Conservation (phyloP, 2,329 filamentous ascomycete genomes). For the Talaromyces rugulosus region DNA sequence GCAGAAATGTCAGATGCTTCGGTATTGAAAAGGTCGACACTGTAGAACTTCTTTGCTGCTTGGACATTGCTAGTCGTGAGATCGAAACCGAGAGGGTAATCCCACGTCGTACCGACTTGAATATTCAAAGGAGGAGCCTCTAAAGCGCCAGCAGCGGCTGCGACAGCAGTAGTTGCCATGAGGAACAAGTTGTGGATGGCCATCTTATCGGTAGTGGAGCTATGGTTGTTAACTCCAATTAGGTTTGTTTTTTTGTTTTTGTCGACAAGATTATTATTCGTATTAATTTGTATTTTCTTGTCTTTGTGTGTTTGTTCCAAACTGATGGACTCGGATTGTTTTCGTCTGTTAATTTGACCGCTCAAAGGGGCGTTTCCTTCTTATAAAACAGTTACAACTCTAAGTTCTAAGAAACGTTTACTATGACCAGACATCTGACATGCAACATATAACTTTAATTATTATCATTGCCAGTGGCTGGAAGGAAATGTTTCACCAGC, state of each 20-base stretch:
- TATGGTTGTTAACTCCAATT: no score
- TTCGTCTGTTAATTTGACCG: neutral
- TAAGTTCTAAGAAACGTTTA: neutral
- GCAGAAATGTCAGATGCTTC: neutral
- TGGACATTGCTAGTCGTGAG: neutral
- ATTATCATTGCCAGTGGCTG: neutral
- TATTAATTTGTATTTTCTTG: no score
- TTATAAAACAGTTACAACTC: neutral
- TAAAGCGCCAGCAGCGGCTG: neutral
- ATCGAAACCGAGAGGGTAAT: neutral
- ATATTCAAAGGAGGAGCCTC: neutral
- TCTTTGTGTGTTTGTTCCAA: no score
- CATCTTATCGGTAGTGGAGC: neutral
- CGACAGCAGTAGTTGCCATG: neutral
- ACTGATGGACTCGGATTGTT: neutral
- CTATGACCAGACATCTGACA: neutral
- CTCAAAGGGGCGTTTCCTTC: neutral
- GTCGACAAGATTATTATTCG: no score
- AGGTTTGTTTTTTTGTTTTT: neutral
- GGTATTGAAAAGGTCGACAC: conserved; percentile 1
- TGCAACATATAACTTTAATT: neutral
- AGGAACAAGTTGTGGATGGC: neutral
- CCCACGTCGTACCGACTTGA: neutral
- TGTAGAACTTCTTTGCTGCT: neutral
- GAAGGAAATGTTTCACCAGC: neutral